phyloP scores from a whole-genome alignment of 2,329 filamentous ascomycete species.

The Aspergillus phoenicis region DNA sequence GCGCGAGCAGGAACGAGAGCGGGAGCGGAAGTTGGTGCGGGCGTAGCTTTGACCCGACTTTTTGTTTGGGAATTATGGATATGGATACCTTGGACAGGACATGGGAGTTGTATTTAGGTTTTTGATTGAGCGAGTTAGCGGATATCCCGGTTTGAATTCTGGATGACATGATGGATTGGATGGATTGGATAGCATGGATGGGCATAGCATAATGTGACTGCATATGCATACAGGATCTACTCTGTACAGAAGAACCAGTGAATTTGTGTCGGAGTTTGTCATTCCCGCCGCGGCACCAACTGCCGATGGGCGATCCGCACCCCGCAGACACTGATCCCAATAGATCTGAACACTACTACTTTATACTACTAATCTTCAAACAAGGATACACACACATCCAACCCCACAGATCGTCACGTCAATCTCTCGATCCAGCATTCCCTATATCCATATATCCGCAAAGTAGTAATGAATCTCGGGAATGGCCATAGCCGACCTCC shows the following conservation, averaged over 20 bases:
- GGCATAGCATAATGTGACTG: no score
- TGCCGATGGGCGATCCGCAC: not conserved
- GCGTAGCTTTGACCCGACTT: slow-evolving; percentile 14
- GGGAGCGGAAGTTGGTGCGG: slow-evolving; percentile 33
- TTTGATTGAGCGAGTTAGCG: slow-evolving; percentile 28
- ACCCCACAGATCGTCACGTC: not conserved
- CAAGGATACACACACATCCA: no score
- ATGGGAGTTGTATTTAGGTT: slow-evolving; percentile 16
- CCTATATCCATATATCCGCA: no score
- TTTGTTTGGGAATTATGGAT: no score
- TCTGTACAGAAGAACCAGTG: not conserved
- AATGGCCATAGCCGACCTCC: slow-evolving; percentile 7
- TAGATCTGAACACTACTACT: not conserved
- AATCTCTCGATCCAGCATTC: no score
- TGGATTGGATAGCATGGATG: not conserved
- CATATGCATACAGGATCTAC: no score
- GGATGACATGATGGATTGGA: not conserved
- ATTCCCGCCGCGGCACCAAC: not conserved
- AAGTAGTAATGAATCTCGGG: not conserved
- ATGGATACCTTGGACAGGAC: not conserved
- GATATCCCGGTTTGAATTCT: slow-evolving; percentile 24
- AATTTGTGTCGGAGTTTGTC: not conserved
- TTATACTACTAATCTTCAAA: no score
- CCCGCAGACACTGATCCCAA: not conserved
- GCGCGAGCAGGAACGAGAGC: slow-evolving; percentile 26